phyloP scores from a whole-genome alignment of 2,329 filamentous ascomycete species.

The Didymella pomorum region DNA sequence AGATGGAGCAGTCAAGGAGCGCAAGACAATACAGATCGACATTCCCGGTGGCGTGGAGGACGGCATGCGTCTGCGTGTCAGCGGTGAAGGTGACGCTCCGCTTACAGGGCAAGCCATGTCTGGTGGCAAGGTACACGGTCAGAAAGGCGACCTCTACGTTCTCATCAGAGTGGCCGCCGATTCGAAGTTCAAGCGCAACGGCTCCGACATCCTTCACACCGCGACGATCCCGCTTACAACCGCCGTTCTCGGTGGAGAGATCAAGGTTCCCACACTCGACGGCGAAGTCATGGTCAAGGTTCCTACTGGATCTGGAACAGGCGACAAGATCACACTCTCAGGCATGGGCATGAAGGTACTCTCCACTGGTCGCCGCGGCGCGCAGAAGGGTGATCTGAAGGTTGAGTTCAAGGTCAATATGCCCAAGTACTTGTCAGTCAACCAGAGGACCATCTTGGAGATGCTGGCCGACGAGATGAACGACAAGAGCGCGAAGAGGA shows the following conservation, averaged over 20 bases:
- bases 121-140: constrained; percentile 65
- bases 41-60: constrained; percentile 97
- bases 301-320: constrained; percentile 87
- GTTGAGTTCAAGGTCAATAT: constrained; percentile 95
- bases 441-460: constrained; percentile 91
- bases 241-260: constrained; percentile 88
- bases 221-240: constrained; percentile 92
- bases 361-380: constrained; percentile 62
- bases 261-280: constrained; percentile 87
- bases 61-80: constrained; percentile 88
- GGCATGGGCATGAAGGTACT: constrained; percentile 96
- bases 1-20: constrained; percentile 82
- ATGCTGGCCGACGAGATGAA: constrained; percentile 97
- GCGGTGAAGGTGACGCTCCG: constrained; percentile 86
- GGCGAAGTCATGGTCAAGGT: constrained; percentile 91
- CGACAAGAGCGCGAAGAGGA: constrained; percentile 87
- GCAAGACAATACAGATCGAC: constrained; percentile 84
- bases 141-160: constrained; percentile 89
- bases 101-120: constrained; percentile 74
- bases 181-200: constrained; percentile 84
- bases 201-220: constrained; percentile 91
- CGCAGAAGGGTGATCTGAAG: constrained; percentile 78
- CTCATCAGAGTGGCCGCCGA: constrained; percentile 89
- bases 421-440: constrained; percentile 91
- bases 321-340: constrained; percentile 85